Evolutionary conservation across 2,329 filamentous ascomycete species (phyloP).

Genomic region (Beauveria pseudobassiana): DNA sequence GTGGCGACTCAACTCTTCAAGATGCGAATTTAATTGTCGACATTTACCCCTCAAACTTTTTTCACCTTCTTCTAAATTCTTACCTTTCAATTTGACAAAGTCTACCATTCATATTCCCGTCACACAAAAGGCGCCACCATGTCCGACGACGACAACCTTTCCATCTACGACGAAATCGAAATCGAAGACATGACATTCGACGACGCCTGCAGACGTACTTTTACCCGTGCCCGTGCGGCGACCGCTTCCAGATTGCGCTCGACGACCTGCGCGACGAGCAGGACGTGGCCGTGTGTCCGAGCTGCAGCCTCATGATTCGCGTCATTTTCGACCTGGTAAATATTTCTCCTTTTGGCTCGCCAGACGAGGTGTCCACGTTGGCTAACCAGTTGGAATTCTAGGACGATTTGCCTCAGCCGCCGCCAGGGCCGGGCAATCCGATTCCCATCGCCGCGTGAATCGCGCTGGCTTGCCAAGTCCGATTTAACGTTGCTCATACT

Average conservation of each 20-base stretch:
- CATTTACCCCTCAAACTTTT: background rate
- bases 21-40: background rate
- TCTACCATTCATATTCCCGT: background rate
- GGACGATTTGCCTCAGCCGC: constrained; percentile 38
- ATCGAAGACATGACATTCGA: constrained; percentile 98
- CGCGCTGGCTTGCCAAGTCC: background rate
- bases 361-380: too few species aligned
- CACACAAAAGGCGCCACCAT: constrained; percentile 29
- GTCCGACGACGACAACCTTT: constrained; percentile 54
- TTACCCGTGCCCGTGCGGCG: constrained; percentile 95
- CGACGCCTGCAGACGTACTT: constrained; percentile 78
- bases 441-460: constrained; percentile 34
- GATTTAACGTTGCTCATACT: background rate
- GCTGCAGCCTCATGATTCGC: constrained; percentile 91
- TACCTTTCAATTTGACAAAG: too few species aligned
- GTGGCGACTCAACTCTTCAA: background rate
- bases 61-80: too few species aligned
- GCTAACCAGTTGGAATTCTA: constrained; percentile 14
- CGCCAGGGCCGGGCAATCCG: constrained; percentile 23
- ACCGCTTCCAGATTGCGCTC: constrained; percentile 86
- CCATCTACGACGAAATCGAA: constrained; percentile 95
- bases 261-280: constrained; percentile 79
- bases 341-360: background rate
- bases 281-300: constrained; percentile 95
- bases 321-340: constrained; percentile 82